These are phyloP conservation scores for Chlorella variabilis DNA, from an alignment of 163 green algal genomes.

Conservation along the genomic window DNA sequence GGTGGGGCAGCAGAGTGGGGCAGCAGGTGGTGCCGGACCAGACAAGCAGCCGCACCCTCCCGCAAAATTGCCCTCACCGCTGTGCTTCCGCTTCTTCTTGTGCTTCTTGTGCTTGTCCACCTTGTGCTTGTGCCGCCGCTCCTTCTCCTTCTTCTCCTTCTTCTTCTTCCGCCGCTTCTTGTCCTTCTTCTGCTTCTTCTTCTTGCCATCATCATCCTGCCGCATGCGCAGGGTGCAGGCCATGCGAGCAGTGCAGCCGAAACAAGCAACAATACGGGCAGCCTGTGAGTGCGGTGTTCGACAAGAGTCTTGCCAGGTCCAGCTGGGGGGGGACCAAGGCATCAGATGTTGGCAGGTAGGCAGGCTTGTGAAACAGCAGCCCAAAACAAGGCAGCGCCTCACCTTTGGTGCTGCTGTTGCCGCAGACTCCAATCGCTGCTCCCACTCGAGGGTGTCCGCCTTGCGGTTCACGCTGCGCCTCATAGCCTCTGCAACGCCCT, in stretches of 20 bases:
- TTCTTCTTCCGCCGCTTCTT: constrained; percentile 8
- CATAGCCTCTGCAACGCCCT: constrained; percentile 23
- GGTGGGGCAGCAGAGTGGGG: too few species aligned
- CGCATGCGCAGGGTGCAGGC: background rate
- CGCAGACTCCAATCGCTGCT: constrained; percentile 18
- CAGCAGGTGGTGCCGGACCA: too few species aligned
- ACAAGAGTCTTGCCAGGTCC: too few species aligned
- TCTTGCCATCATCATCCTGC: background rate
- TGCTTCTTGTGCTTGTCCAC: constrained; percentile 15
- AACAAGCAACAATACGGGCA: background rate
- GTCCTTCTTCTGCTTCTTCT: background rate
- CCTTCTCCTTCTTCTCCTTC: constrained; percentile 20
- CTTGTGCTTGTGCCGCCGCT: constrained; percentile 14
- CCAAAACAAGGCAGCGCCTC: too few species aligned
- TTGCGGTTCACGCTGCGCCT: constrained; percentile 1
- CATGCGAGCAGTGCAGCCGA: constrained; percentile 27
- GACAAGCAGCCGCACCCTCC: too few species aligned
- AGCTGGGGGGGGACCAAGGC: too few species aligned
- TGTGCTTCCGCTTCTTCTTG: constrained; percentile 35
- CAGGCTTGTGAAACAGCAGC: too few species aligned
- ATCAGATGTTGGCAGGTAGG: too few species aligned
- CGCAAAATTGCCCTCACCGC: too few species aligned
- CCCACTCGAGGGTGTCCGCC: constrained; percentile 1
- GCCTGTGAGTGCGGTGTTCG: constrained; percentile 6
- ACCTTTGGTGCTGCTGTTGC: constrained; percentile 1